Percentiles rank a stretch among this genome's conserved stretches.
Conservation (phyloP, 108 stramenopile genomes). For the Conticribra guillardii region DNA sequence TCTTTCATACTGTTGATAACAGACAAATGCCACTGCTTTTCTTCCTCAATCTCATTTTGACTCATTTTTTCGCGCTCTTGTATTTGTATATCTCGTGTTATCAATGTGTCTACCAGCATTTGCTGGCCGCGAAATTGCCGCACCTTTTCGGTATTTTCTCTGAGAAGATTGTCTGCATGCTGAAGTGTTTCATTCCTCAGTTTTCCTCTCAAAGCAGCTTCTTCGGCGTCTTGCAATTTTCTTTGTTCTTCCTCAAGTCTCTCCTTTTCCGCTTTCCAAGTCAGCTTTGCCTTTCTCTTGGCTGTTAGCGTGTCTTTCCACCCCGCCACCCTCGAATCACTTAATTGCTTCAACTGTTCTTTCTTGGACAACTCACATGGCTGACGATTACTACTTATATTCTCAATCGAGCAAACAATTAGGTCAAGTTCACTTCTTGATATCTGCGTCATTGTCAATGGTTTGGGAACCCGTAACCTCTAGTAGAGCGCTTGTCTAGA, state of each 20-base stretch:
- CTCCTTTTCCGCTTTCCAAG: conserved; percentile 57
- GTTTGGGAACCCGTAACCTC: no score
- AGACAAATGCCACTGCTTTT: conserved; percentile 41
- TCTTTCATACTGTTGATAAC: conserved; percentile 41
- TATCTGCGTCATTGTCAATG: conserved; percentile 42
- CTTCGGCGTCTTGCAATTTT: conserved; percentile 43
- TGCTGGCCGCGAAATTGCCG: conserved; percentile 65
- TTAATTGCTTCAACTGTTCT: conserved; percentile 48
- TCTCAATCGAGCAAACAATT: conserved; percentile 39
- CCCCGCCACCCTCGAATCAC: conserved; percentile 45
- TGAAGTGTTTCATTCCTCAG: conserved; percentile 54
- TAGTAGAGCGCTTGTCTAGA: no score
- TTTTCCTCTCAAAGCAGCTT: conserved; percentile 55
- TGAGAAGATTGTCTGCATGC: conserved; percentile 59
- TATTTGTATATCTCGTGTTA: conserved; percentile 48
- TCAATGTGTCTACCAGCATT: conserved; percentile 65
- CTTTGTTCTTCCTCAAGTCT: conserved; percentile 49
- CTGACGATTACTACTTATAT: conserved; percentile 11
- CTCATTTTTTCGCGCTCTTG: conserved; percentile 23
- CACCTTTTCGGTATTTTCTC: conserved; percentile 77
- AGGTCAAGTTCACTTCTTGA: conserved; percentile 38
- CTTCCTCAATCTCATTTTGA: conserved; percentile 23
- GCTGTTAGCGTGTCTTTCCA: conserved; percentile 54
- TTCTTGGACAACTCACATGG: conserved; percentile 17
- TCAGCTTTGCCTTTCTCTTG: conserved; percentile 49